A percentile compares a stretch with the other conserved stretches of the same genome.
Conservation (phyloP, 345 rosid species). For the Citrus maxima region DNA sequence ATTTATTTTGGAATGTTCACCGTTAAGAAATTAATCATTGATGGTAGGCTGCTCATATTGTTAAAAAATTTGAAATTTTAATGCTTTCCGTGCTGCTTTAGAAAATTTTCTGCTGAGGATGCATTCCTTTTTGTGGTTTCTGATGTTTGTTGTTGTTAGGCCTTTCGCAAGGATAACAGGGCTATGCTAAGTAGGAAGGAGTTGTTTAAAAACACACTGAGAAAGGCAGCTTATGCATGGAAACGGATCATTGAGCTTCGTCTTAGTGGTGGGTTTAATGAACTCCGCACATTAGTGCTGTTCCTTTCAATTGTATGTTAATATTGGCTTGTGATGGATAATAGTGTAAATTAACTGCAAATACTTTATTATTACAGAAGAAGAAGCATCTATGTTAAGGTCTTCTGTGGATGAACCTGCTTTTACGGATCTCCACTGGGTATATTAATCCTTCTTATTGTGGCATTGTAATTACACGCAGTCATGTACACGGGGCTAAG, state of each 20-base stretch:
- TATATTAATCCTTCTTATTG: constrained; percentile 18
- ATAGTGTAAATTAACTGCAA: neutral
- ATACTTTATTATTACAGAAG: constrained; percentile 53
- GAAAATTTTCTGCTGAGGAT: no score
- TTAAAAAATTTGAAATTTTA: neutral
- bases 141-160: constrained; percentile 35
- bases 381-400: constrained; percentile 70
- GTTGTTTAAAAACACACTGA: constrained; percentile 82
- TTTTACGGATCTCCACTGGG: constrained; percentile 96
- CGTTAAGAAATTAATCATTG: neutral
- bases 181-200: constrained; percentile 73
- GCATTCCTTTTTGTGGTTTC: neutral
- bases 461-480: neutral
- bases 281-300: neutral
- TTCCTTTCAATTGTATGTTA: neutral
- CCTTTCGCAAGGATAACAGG: constrained; percentile 74
- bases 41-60: neutral
- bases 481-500: neutral
- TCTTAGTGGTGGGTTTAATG: constrained; percentile 50
- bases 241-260: constrained; percentile 82
- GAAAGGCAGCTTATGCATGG: constrained; percentile 87
- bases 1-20: neutral
- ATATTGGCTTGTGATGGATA: neutral
- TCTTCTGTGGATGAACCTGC: constrained; percentile 79
- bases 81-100: neutral